Evolutionary conservation across 2,329 filamentous ascomycete species (phyloP), one percentile per base, ranked within the genome.

Genomic region (Trichoderma aggressivum): DNA sequence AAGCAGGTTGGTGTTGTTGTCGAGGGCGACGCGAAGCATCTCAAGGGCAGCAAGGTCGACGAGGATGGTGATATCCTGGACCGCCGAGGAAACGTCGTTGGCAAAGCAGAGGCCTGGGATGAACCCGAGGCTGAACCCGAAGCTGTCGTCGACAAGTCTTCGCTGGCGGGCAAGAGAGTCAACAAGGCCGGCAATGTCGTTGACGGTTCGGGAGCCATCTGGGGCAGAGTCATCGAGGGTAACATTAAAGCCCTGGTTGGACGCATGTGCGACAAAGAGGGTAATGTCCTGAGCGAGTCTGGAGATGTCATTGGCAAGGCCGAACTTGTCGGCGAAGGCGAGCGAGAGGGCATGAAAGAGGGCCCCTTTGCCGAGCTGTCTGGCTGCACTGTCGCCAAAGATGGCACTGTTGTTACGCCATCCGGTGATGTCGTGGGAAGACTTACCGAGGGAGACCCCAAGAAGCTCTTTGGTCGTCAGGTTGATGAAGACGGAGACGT

Each of bases 401-500:
- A 92, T 53, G 91, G 91, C 66, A 91, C 89, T 72, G 84, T 93
- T 53, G 86, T 91, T 55, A 91, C 91, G 10, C 83, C 86, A 0
- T 84, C 87, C 63, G 92, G 91, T 43, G 89, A 92, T 73, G 85
- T 92, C 28, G 92, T 96, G 61, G 93, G 93, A 26, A 85, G 90
- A 55, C 86, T 95, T 50, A 84, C 87, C 4, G 88, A 89, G 60
- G 93, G 93, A 3, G 91, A 97, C 69, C 79, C 86, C 43, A 94
- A 93, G 85, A 84, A 85, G 65, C 86, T 97, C 1, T 88, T 90
- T 47, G 93, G 93, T 18, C 91, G 92, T 60, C 77, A 85, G 10
- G 93, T 96, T 21, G 93, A 96, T 71, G 90, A 93, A 73, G 93
- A 97, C 74, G 93, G 93, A 47, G 93, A 96, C 71, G 89, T 97